phyloP scores from a whole-genome alignment of 2,329 filamentous ascomycete species.

The Paecilomyces sp. region DNA sequence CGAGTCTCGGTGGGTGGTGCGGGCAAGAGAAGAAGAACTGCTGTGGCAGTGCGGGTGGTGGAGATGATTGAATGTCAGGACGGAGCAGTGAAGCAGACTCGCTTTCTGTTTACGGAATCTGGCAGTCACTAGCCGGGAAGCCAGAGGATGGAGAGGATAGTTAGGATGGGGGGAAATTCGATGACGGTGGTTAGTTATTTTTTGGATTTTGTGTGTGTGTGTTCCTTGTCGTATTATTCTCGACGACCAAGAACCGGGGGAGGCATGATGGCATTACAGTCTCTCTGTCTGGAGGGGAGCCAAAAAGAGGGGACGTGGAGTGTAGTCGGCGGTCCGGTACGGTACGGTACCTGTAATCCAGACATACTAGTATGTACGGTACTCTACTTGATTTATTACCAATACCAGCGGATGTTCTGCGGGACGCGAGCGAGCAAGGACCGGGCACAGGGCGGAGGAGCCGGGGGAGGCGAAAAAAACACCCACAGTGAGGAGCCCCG shows the following conservation, averaged over 20 bases:
- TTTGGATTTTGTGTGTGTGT: neutral
- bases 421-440: neutral
- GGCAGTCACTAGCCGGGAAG: slow-evolving; percentile 8
- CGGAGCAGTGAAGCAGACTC: slow-evolving; percentile 7
- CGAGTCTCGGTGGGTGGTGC: neutral
- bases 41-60: slow-evolving; percentile 17
- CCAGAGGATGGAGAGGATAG: neutral
- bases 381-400: no score
- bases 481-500: neutral
- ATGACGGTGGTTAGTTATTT: neutral
- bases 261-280: neutral
- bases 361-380: no score
- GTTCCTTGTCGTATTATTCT: neutral
- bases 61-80: slow-evolving; percentile 14
- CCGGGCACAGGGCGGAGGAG: neutral
- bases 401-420: neutral
- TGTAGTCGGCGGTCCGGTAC: neutral
- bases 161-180: neutral
- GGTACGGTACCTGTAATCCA: neutral
- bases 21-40: slow-evolving; percentile 4
- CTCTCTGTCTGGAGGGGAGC: neutral
- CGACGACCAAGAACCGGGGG: neutral
- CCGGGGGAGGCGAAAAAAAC: neutral
- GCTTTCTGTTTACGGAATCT: slow-evolving; percentile 18
- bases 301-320: neutral